Evolutionary conservation across 768 basidiomycete species (phyloP).

Genomic region (Lentinula lateritia): DNA sequence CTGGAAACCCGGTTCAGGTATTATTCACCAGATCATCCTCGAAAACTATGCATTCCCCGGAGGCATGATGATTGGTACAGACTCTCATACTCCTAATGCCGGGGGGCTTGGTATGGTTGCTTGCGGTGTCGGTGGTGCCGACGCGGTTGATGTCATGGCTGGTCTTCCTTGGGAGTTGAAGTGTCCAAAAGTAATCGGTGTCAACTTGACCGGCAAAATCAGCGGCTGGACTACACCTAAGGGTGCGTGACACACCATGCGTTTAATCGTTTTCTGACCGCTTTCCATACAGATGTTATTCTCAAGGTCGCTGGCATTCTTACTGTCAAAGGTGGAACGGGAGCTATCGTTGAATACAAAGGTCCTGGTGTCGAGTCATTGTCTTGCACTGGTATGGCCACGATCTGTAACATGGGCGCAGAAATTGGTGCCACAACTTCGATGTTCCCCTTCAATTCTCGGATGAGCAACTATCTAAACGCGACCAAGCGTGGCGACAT

Average conservation of each 20-base stretch:
- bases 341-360: conserved; percentile 96
- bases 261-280: conserved; percentile 8
- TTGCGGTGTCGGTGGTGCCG: conserved; percentile 98
- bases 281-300: conserved; percentile 69
- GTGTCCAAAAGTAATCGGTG: conserved; percentile 98
- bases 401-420: conserved; percentile 99
- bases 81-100: conserved; percentile 98
- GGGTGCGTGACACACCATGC: conserved; percentile 39
- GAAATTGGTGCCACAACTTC: conserved; percentile 99
- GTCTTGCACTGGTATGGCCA: conserved; percentile 98
- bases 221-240: conserved; percentile 97
- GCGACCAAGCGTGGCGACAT: conserved; percentile 92
- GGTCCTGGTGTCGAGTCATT: conserved; percentile 94
- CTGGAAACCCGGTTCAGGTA: conserved; percentile 99
- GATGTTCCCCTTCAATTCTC: conserved; percentile 95
- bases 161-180: conserved; percentile 98
- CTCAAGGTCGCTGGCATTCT: conserved; percentile 98
- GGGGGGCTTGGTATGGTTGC: conserved; percentile 99
- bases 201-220: conserved; percentile 93
- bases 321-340: conserved; percentile 99
- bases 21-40: conserved; percentile 98
- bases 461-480: conserved; percentile 90
- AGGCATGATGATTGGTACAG: conserved; percentile 99
- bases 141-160: conserved; percentile 99
- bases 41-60: conserved; percentile 99